Percentiles rank a stretch among this genome's conserved stretches.
phyloP scores from a whole-genome alignment of 768 basidiomycete genomes.

The Boletus insuetus region DNA sequence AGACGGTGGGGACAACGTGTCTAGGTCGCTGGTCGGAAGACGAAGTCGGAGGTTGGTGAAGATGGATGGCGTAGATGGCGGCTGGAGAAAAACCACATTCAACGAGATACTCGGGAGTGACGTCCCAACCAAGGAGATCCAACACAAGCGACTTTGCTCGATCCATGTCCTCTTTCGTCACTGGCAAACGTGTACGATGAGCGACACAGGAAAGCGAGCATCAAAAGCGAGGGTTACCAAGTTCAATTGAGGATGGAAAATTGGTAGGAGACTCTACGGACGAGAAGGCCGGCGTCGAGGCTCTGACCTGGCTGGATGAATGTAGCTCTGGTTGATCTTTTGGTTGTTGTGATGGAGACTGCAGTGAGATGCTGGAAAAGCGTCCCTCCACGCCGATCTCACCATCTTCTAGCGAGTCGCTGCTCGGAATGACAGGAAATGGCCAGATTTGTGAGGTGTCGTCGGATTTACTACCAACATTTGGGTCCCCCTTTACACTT shows the following conservation, averaged over 20 bases:
- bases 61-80: conserved; percentile 37
- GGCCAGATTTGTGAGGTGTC: too few species aligned
- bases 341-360: neutral
- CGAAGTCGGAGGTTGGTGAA: conserved; percentile 44
- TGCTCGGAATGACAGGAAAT: too few species aligned
- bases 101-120: conserved; percentile 47
- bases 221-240: conserved; percentile 8
- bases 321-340: neutral
- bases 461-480: too few species aligned
- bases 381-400: too few species aligned
- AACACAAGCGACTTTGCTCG: conserved; percentile 47
- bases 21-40: conserved; percentile 29
- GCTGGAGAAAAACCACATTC: conserved; percentile 41
- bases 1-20: neutral
- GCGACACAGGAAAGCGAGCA: neutral
- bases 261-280: neutral
- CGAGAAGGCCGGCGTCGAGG: neutral
- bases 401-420: too few species aligned
- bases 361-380: neutral
- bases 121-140: conserved; percentile 56
- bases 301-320: neutral
- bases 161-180: conserved; percentile 41
- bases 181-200: conserved; percentile 21
- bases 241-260: neutral
- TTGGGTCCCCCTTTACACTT: too few species aligned